phyloP scores from a whole-genome alignment of 306 rosid species.

The Luffa aegyptiaca region DNA sequence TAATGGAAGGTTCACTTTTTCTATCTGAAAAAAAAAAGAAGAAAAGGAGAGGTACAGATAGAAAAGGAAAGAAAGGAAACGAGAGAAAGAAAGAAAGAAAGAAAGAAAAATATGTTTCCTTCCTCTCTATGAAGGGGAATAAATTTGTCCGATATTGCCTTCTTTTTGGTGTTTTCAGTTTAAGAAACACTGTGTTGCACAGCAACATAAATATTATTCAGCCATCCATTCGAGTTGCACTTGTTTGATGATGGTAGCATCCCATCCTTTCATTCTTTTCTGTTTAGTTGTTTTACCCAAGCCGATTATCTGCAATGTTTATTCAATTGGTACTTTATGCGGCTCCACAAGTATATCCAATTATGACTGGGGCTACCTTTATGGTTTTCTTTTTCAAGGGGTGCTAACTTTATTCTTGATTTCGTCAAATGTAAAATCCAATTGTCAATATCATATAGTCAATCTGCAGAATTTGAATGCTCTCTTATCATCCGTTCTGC shows the following conservation, averaged over 20 bases:
- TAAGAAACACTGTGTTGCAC: background rate
- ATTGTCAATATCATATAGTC: background rate
- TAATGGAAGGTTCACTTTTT: background rate
- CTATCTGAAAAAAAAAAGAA: too few relatives aligned
- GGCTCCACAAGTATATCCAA: background rate
- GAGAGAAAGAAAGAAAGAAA: too few relatives aligned
- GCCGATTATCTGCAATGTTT: background rate
- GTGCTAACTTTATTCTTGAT: conserved; percentile 1
- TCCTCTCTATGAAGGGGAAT: background rate
- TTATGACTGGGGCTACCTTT: background rate
- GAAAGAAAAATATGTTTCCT: background rate
- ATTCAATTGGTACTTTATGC: background rate
- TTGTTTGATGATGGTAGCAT: background rate
- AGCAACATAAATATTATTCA: background rate
- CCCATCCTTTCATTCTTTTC: background rate
- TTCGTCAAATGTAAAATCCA: background rate
- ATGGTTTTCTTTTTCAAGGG: background rate
- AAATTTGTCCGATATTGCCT: background rate
- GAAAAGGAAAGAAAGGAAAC: background rate
- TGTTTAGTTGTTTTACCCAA: background rate
- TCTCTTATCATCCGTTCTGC: background rate
- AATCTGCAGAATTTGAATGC: background rate
- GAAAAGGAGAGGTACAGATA: too few relatives aligned
- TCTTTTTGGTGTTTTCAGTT: background rate
- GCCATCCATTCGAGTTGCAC: background rate